Conservation (phyloP, 2,329 filamentous ascomycete genomes). For the Colletotrichum tabaci region DNA sequence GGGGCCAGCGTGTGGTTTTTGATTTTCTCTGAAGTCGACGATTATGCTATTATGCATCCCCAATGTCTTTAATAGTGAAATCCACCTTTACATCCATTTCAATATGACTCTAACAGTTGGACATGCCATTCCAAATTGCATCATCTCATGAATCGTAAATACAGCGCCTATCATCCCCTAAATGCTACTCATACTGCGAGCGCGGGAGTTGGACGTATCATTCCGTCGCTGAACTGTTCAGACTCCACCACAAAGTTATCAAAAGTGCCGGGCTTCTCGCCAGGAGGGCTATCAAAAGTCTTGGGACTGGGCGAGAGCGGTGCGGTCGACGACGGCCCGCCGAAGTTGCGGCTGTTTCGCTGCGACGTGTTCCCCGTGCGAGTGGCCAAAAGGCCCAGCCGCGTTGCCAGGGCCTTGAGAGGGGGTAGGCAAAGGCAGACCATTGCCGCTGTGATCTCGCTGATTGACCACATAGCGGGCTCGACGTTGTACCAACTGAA, state of each 20-base stretch:
- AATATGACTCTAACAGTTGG: neutral
- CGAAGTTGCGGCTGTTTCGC: conserved; percentile 7
- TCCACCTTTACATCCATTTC: neutral
- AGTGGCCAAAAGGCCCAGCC: conserved; percentile 6
- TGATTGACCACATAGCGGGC: conserved; percentile 45
- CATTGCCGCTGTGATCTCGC: conserved; percentile 45
- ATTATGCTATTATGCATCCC: too few relatives aligned
- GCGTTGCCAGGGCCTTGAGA: conserved; percentile 34
- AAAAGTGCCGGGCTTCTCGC: conserved; percentile 11
- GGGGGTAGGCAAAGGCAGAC: conserved; percentile 46
- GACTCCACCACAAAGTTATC: conserved; percentile 9
- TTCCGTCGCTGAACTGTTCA: conserved; percentile 2
- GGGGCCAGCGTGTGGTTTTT: neutral
- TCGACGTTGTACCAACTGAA: conserved; percentile 45
- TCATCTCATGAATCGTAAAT: conserved; percentile 21
- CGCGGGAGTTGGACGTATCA: conserved; percentile 8
- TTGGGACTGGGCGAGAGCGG: neutral
- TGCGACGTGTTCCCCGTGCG: neutral
- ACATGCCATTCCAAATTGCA: neutral
- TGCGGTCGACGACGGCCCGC: neutral
- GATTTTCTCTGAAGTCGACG: neutral
- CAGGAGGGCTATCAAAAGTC: neutral
- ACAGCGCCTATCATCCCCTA: too few relatives aligned
- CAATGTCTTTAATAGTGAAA: too few relatives aligned
- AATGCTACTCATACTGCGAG: conserved; percentile 15